A percentile compares a stretch with the other conserved stretches of the same genome.
Conservation (phyloP, 257 asterid species). For the Solanum boliviense region DNA sequence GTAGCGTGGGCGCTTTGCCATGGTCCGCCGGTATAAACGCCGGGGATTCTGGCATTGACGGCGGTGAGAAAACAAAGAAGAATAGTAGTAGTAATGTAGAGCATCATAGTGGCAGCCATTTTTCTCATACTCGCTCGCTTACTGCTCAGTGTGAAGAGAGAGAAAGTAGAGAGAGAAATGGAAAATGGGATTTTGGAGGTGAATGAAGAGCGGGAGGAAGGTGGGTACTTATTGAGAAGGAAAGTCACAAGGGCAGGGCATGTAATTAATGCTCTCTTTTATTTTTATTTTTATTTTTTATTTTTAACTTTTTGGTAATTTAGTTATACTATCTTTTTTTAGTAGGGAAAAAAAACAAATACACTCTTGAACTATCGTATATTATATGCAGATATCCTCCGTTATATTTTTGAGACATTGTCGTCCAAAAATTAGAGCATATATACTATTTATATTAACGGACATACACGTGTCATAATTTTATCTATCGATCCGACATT, state of each 20-base stretch:
- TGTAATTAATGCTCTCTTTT: slow-evolving; percentile 11
- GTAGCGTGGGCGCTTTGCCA: slow-evolving; percentile 84
- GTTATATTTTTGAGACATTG: rapidly evolving
- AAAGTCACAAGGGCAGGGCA: slow-evolving; percentile 8
- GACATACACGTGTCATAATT: too few species aligned
- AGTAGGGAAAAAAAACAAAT: too few species aligned
- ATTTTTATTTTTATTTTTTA: too few species aligned
- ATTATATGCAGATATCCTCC: rapidly evolving
- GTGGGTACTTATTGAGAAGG: slow-evolving; percentile 35
- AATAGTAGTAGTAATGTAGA: slow-evolving; percentile 21
- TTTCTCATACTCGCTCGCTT: neutral
- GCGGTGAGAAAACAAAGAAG: slow-evolving; percentile 25
- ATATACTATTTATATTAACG: too few species aligned
- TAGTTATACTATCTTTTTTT: neutral
- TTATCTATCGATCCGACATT: too few species aligned
- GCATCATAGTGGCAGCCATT: slow-evolving; percentile 2
- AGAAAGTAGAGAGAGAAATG: slow-evolving; percentile 1
- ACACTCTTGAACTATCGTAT: too few species aligned
- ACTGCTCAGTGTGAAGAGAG: neutral
- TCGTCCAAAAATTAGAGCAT: too few species aligned
- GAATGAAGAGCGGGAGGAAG: slow-evolving; percentile 31
- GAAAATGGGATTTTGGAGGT: neutral
- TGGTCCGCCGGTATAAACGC: slow-evolving; percentile 45
- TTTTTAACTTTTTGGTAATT: neutral
- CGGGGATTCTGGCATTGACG: slow-evolving; percentile 42